Evolutionary conservation across 2,329 filamentous ascomycete species (phyloP).

Genomic region (Penicillium sclerotigenum): DNA sequence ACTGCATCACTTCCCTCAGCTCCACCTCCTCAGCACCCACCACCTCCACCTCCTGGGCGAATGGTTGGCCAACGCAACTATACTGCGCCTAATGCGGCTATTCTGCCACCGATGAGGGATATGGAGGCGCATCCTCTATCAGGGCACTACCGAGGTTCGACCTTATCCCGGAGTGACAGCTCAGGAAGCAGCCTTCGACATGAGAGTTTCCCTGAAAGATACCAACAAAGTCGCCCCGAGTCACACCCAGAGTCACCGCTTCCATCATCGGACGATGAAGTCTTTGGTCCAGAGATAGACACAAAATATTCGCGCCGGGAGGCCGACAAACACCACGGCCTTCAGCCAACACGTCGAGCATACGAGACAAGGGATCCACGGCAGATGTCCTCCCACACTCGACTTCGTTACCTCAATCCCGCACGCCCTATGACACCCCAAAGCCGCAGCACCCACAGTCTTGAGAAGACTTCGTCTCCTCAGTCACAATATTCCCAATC

Average conservation of each 20-base stretch:
- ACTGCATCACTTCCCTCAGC: slow-evolving; percentile 25
- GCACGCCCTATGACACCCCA: slow-evolving; percentile 25
- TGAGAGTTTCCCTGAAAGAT: slow-evolving; percentile 18
- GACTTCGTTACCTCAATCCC: slow-evolving; percentile 11
- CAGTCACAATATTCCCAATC: slow-evolving; percentile 25
- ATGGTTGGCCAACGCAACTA: slow-evolving; percentile 16
- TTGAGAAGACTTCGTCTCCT: slow-evolving; percentile 24
- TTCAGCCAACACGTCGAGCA: slow-evolving; percentile 9
- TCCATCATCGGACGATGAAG: slow-evolving; percentile 43
- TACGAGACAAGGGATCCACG: slow-evolving; percentile 14
- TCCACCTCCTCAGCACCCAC: slow-evolving; percentile 20
- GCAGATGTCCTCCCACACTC: slow-evolving; percentile 1
- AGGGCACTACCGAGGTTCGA: slow-evolving; percentile 12
- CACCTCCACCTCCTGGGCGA: slow-evolving; percentile 11
- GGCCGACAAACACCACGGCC: slow-evolving; percentile 14
- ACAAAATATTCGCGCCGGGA: slow-evolving; percentile 8
- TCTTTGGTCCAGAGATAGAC: slow-evolving; percentile 20
- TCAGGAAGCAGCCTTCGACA: slow-evolving; percentile 24
- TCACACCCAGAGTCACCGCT: slow-evolving; percentile 35
- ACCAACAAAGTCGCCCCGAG: slow-evolving; percentile 22
- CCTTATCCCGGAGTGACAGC: slow-evolving; percentile 24
- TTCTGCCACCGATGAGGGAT: slow-evolving; percentile 1
- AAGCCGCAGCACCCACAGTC: slow-evolving; percentile 15
- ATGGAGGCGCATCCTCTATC: slow-evolving; percentile 12
- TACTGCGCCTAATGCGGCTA: slow-evolving; percentile 12